Evolutionary conservation across 2,329 filamentous ascomycete genomes (phyloP).

Genomic region (Aspergillus sp.): DNA sequence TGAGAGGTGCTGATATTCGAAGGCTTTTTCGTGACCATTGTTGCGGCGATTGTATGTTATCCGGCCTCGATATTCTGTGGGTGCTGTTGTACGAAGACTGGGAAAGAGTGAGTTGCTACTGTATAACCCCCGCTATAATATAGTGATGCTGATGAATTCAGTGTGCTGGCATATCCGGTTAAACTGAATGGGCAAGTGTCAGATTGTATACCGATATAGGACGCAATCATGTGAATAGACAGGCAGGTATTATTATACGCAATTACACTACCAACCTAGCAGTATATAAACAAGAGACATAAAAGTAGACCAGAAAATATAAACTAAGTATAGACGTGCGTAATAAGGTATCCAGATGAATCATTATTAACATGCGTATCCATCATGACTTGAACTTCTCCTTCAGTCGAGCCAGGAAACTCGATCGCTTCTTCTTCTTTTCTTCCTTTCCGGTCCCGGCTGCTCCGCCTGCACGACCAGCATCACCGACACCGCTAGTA

Average conservation of each 20-base stretch:
- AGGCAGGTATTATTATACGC: slow-evolving; percentile 2
- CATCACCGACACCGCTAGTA: too few relatives aligned
- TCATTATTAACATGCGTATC: slow-evolving; percentile 13
- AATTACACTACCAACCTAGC: slow-evolving; percentile 6
- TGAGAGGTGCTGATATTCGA: background rate
- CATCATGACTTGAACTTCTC: slow-evolving; percentile 49
- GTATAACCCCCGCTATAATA: background rate
- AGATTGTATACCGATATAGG: slow-evolving; percentile 45
- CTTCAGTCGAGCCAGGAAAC: slow-evolving; percentile 58
- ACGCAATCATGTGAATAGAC: background rate
- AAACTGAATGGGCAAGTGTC: slow-evolving; percentile 53
- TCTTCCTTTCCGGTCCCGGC: slow-evolving; percentile 10
- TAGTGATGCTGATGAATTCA: slow-evolving; percentile 21
- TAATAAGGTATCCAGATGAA: slow-evolving; percentile 25
- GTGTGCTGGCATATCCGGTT: slow-evolving; percentile 53
- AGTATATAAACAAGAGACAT: background rate
- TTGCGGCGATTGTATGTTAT: slow-evolving; percentile 56
- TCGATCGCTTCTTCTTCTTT: slow-evolving; percentile 66
- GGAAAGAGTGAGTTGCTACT: slow-evolving; percentile 49
- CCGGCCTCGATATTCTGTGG: slow-evolving; percentile 57
- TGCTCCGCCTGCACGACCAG: too few relatives aligned
- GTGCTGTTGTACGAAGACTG: slow-evolving; percentile 55
- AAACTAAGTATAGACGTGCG: slow-evolving; percentile 15
- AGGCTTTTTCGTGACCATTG: slow-evolving; percentile 49
- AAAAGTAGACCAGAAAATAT: background rate